A percentile compares a stretch with the other conserved stretches of the same genome.
Evolutionary conservation across 129 eudicot genomes (phyloP).

Genomic region (Flaveria bidentis): DNA sequence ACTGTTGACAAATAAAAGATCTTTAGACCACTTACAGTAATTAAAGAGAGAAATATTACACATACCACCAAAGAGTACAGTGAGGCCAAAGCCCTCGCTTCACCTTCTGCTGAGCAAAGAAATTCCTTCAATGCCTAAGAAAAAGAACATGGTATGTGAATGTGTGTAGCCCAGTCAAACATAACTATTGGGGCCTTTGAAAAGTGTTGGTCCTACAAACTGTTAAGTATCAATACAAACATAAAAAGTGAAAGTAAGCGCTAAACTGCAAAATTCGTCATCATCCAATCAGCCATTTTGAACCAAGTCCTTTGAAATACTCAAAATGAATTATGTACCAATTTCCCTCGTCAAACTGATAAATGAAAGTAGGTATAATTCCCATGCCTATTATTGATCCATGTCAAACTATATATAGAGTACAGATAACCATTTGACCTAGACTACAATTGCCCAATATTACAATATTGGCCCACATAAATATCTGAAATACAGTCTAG

Average conservation of each 20-base stretch:
- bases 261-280: neutral
- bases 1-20: neutral
- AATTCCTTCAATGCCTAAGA: constrained; percentile 76
- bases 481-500: no score
- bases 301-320: neutral
- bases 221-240: neutral
- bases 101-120: constrained; percentile 78
- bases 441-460: no score
- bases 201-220: no score
- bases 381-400: no score
- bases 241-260: constrained; percentile 1
- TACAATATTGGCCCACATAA: no score
- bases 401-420: no score
- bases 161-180: neutral
- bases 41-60: constrained; percentile 1
- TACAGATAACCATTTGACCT: no score
- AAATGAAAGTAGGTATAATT: no score
- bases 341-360: no score
- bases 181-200: neutral
- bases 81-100: constrained; percentile 85
- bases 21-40: neutral
- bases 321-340: no score
- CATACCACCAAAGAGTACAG: constrained; percentile 88
- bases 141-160: neutral
- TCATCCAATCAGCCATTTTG: neutral